Conservation (phyloP, 2,329 filamentous ascomycete species). For the Leptographium galeiforme region DNA sequence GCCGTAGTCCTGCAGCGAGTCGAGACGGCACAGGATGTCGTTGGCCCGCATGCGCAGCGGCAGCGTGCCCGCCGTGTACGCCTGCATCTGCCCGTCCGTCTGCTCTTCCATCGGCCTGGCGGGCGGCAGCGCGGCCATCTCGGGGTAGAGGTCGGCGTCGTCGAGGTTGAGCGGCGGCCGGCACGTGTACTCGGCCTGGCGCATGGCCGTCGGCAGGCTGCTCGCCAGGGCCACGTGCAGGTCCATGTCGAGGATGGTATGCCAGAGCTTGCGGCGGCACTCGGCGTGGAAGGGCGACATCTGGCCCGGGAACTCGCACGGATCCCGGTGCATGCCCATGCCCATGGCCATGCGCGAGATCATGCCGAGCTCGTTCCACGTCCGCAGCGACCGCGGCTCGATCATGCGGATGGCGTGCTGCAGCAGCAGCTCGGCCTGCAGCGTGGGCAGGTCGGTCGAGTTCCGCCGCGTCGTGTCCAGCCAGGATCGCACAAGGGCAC, state of each 20-base stretch:
- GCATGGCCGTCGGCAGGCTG: conserved; percentile 36
- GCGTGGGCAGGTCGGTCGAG: conserved; percentile 34
- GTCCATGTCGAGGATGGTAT: conserved; percentile 42
- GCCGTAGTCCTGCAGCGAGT: conserved; percentile 37
- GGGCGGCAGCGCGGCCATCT: conserved; percentile 34
- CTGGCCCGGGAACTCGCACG: conserved; percentile 33
- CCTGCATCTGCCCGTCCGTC: conserved; percentile 40
- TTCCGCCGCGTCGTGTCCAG: conserved; percentile 36
- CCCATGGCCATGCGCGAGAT: conserved; percentile 45
- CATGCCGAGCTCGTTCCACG: conserved; percentile 41
- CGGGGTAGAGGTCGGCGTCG: conserved; percentile 33
- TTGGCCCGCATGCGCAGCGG: conserved; percentile 34
- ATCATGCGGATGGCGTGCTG: conserved; percentile 39
- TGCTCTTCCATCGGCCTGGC: conserved; percentile 36
- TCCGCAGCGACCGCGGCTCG: conserved; percentile 31
- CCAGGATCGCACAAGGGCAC: conserved; percentile 40
- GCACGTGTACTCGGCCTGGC: conserved; percentile 40
- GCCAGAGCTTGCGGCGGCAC: conserved; percentile 41
- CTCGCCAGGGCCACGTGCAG: conserved; percentile 39
- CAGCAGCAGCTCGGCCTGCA: conserved; percentile 41
- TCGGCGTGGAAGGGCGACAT: conserved; percentile 39
- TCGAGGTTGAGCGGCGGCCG: conserved; percentile 38
- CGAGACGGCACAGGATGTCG: conserved; percentile 36
- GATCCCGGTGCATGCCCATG: conserved; percentile 44
- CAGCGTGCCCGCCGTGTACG: conserved; percentile 38